A percentile compares a stretch with the other conserved stretches of the same genome.
Evolutionary conservation across 2,329 filamentous ascomycete species (phyloP).

Genomic region (Didymella lethalis): DNA sequence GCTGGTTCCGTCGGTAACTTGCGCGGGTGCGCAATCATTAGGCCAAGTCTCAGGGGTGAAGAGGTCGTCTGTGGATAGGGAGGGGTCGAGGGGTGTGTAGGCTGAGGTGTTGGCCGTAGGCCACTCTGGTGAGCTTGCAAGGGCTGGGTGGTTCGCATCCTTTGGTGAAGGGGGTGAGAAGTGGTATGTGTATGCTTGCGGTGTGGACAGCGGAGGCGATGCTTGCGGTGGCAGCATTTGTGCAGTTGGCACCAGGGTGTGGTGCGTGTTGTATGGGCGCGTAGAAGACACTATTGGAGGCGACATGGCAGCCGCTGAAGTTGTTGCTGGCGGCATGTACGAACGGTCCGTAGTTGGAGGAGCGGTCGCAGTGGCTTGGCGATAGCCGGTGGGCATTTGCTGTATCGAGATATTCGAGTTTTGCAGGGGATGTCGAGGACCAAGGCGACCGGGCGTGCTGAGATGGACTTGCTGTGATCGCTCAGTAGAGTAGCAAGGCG

Average conservation of each 20-base stretch:
- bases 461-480: neutral
- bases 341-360: neutral
- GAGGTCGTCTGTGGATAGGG: neutral
- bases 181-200: neutral
- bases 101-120: neutral
- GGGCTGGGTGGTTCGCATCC: neutral
- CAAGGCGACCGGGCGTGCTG: neutral
- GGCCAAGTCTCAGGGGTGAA: neutral
- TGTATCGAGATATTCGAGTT: too few species aligned
- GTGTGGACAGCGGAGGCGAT: neutral
- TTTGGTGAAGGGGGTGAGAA: neutral
- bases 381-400: neutral
- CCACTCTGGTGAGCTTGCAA: neutral
- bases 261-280: neutral
- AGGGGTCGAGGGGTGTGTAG: constrained; percentile 1
- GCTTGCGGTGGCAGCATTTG: constrained; percentile 1
- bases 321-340: neutral
- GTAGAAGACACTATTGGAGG: neutral
- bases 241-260: neutral
- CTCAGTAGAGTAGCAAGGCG: constrained; percentile 17
- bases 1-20: neutral
- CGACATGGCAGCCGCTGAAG: neutral
- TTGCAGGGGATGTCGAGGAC: neutral
- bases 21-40: too few species aligned
- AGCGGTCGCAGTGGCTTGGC: neutral